Conservation (phyloP, 257 asterid species). For the Eucommia ulmoides region DNA sequence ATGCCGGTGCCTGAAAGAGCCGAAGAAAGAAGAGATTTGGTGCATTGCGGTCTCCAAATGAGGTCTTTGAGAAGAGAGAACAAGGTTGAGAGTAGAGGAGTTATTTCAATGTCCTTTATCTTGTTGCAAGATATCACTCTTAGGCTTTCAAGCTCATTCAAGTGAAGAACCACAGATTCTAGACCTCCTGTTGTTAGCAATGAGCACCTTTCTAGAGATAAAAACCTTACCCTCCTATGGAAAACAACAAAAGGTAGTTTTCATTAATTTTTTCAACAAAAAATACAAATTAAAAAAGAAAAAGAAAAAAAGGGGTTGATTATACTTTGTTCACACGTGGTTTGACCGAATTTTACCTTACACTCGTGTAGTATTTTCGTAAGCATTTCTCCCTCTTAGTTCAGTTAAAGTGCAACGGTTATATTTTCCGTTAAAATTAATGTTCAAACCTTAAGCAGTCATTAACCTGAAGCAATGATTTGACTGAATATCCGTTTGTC, state of each 20-base stretch:
- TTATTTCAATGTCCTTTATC: conserved; percentile 49
- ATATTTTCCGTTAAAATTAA: no score
- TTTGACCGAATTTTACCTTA: not conserved
- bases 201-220: conserved; percentile 62
- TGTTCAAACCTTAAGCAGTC: no score
- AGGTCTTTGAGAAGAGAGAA: conserved; percentile 41
- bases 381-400: not conserved
- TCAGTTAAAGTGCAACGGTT: not conserved
- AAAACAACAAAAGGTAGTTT: not conserved
- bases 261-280: not conserved
- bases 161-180: conserved; percentile 38
- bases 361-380: not conserved
- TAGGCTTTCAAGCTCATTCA: conserved; percentile 53
- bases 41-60: conserved; percentile 64
- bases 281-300: not conserved
- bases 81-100: conserved; percentile 30
- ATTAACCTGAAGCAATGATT: no score
- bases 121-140: conserved; percentile 46
- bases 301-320: not conserved
- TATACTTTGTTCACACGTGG: not conserved
- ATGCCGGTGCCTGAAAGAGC: conserved; percentile 47
- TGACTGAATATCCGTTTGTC: no score
- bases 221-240: conserved; percentile 41
- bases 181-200: conserved; percentile 47
- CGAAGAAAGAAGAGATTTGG: conserved; percentile 33